Conservation (phyloP, 2,329 filamentous ascomycete genomes). For the Neobulgaria alba region DNA sequence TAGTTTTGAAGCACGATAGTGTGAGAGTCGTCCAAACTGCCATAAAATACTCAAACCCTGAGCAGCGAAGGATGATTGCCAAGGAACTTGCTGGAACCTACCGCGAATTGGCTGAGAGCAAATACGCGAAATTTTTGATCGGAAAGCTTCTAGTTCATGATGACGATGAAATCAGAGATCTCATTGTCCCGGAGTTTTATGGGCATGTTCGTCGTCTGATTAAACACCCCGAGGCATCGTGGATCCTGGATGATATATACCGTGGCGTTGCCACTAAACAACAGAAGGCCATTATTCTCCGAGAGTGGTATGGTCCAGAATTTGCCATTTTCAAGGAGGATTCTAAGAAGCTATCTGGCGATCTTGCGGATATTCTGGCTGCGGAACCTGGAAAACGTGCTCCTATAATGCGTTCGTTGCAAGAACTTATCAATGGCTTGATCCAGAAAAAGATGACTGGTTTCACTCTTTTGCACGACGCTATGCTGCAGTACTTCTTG, state of each 20-base stretch:
- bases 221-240: slow-evolving; percentile 91
- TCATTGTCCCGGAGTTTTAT: slow-evolving; percentile 92
- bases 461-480: slow-evolving; percentile 96
- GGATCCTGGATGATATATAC: slow-evolving; percentile 97
- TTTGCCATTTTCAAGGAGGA: slow-evolving; percentile 67
- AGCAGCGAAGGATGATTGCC: slow-evolving; percentile 80
- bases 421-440: slow-evolving; percentile 81
- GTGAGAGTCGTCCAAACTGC: slow-evolving; percentile 96
- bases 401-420: slow-evolving; percentile 77
- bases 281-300: slow-evolving; percentile 76
- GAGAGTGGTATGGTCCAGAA: slow-evolving; percentile 95
- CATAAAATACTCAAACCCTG: slow-evolving; percentile 84
- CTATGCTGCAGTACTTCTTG: slow-evolving; percentile 93
- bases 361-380: slow-evolving; percentile 67
- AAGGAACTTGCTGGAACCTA: slow-evolving; percentile 80
- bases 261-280: slow-evolving; percentile 75
- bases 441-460: slow-evolving; percentile 95
- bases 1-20: slow-evolving; percentile 96
- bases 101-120: slow-evolving; percentile 78
- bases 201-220: slow-evolving; percentile 88
- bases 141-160: slow-evolving; percentile 93
- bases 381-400: slow-evolving; percentile 76
- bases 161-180: slow-evolving; percentile 74
- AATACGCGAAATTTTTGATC: slow-evolving; percentile 95
- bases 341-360: slow-evolving; percentile 41